Conservation (phyloP, 192 early-diverging fungal species). For the Phlyctochytrium planicorne region DNA sequence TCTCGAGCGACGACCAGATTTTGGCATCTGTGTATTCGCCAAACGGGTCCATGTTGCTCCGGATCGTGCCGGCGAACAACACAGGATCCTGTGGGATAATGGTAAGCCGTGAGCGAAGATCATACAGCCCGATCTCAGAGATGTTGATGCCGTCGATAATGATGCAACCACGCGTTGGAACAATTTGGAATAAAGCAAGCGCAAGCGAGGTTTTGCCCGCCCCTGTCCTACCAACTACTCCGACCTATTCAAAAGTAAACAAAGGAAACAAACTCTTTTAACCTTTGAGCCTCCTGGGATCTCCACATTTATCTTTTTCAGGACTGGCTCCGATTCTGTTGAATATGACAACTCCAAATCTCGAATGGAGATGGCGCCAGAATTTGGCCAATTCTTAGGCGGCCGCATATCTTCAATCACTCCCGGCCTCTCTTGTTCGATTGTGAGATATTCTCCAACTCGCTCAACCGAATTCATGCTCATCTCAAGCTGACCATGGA, state of each 20-base stretch:
- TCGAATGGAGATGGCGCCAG: conserved; percentile 64
- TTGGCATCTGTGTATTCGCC: conserved; percentile 64
- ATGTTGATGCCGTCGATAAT: conserved; percentile 74
- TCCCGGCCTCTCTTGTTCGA: conserved; percentile 77
- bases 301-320: conserved; percentile 69
- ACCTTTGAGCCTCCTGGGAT: conserved; percentile 58
- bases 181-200: conserved; percentile 71
- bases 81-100: conserved; percentile 63
- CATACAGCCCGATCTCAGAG: conserved; percentile 53
- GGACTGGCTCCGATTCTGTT: conserved; percentile 59
- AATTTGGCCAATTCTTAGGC: conserved; percentile 54
- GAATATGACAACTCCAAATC: conserved; percentile 73
- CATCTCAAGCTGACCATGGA: conserved; percentile 54
- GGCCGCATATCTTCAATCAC: conserved; percentile 47
- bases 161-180: conserved; percentile 61
- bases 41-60: conserved; percentile 82
- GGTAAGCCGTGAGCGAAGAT: conserved; percentile 53
- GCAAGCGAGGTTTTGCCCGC: conserved; percentile 76
- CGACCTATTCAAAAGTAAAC: conserved; percentile 5
- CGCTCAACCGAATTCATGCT: conserved; percentile 76
- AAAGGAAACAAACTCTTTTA: not conserved
- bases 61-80: conserved; percentile 65
- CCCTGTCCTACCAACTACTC: conserved; percentile 62
- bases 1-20: conserved; percentile 74
- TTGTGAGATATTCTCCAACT: conserved; percentile 72